These are phyloP conservation scores for Fusarium verrucosum DNA, from an alignment of 2,329 filamentous ascomycete species.

Conservation along the genomic window DNA sequence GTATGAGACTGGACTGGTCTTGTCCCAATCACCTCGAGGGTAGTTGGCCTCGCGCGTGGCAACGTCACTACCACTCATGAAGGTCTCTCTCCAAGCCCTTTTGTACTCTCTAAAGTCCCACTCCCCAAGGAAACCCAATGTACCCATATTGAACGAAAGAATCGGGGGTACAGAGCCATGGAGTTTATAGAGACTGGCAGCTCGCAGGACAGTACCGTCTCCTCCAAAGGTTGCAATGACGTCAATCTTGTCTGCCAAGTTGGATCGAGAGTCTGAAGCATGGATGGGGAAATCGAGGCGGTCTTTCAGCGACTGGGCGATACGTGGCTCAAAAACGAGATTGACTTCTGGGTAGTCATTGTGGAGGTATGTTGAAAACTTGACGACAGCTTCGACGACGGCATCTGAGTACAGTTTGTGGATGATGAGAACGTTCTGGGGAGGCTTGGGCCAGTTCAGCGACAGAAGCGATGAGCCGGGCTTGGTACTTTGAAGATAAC, in stretches of 20 bases:
- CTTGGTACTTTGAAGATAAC: conserved; percentile 53
- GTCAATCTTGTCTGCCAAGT: conserved; percentile 83
- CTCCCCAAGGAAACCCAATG: conserved; percentile 91
- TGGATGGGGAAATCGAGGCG: conserved; percentile 79
- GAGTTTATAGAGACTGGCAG: conserved; percentile 72
- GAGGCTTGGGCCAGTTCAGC: conserved; percentile 63
- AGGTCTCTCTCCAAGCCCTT: conserved; percentile 89
- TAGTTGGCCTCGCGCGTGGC: conserved; percentile 56
- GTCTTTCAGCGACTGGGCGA: conserved; percentile 76
- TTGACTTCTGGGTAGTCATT: conserved; percentile 82
- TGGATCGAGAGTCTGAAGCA: conserved; percentile 58
- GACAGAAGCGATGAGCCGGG: conserved; percentile 63
- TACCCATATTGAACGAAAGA: conserved; percentile 96
- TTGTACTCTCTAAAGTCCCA: conserved; percentile 97
- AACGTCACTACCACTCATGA: conserved; percentile 75
- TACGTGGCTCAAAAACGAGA: conserved; percentile 81
- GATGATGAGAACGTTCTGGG: conserved; percentile 66
- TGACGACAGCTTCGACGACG: conserved; percentile 62
- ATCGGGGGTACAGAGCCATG: conserved; percentile 86
- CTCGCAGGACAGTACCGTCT: conserved; percentile 62
- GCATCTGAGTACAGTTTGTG: conserved; percentile 66
- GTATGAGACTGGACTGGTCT: conserved; percentile 23
- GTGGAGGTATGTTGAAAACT: conserved; percentile 76
- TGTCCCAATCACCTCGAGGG: conserved; percentile 46
- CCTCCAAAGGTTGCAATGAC: conserved; percentile 90